phyloP scores from a whole-genome alignment of 805 yeast genomes.

The Metschnikowia noctiluminum region DNA sequence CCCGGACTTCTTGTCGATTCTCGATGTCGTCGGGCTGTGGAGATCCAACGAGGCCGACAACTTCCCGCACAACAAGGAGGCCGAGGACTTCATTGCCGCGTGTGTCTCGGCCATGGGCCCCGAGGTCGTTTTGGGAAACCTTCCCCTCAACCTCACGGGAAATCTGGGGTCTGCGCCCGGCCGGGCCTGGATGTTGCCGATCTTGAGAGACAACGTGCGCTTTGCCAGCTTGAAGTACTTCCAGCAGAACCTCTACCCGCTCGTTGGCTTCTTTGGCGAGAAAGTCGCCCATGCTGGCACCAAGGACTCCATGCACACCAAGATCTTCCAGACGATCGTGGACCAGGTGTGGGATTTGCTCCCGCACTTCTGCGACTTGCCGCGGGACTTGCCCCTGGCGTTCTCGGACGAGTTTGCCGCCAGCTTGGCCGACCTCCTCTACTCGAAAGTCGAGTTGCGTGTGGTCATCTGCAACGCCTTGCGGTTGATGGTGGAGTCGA shows the following conservation, averaged over 20 bases:
- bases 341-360: constrained; percentile 92
- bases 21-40: constrained; percentile 80
- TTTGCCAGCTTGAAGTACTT: constrained; percentile 67
- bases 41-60: constrained; percentile 72
- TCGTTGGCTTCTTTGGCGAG: constrained; percentile 50
- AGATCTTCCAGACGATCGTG: constrained; percentile 77
- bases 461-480: constrained; percentile 81
- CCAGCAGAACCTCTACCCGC: constrained; percentile 62
- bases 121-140: constrained; percentile 63
- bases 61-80: constrained; percentile 65
- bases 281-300: constrained; percentile 43
- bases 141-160: constrained; percentile 77
- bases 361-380: constrained; percentile 86
- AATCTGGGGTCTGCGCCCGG: constrained; percentile 54
- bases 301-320: constrained; percentile 62
- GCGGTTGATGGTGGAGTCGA: constrained; percentile 73
- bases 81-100: constrained; percentile 76
- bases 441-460: constrained; percentile 72
- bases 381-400: constrained; percentile 61
- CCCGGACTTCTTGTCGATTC: constrained; percentile 64
- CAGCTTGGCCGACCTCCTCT: constrained; percentile 66
- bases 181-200: constrained; percentile 92
- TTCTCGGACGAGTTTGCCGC: constrained; percentile 80
- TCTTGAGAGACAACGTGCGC: constrained; percentile 81
- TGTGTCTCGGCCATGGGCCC: constrained; percentile 86